Conservation (phyloP, 495 filamentous ascomycete genomes). For the Penicillium chermesinum region DNA sequence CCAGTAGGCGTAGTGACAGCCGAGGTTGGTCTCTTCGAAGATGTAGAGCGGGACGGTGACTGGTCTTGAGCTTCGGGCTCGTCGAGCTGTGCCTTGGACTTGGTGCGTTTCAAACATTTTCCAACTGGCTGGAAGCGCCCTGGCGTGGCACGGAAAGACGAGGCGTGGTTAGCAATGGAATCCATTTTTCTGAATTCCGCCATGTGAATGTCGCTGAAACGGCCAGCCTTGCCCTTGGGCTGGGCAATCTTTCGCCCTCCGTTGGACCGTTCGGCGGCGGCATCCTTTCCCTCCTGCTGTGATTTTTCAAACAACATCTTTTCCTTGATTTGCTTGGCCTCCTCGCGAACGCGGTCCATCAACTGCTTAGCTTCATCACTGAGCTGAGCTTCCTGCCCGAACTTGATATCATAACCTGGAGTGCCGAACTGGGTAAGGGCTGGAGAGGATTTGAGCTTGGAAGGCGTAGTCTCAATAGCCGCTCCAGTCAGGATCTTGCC, state of each 20-base stretch:
- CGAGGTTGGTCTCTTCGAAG: conserved; percentile 28
- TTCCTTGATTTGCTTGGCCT: conserved; percentile 62
- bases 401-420: conserved; percentile 71
- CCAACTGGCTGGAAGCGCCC: conserved; percentile 50
- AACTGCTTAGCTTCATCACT: conserved; percentile 68
- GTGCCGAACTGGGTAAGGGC: conserved; percentile 43
- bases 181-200: conserved; percentile 94
- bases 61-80: conserved; percentile 41
- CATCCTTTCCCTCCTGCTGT: conserved; percentile 34
- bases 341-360: conserved; percentile 69
- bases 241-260: conserved; percentile 66
- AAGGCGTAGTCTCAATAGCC: conserved; percentile 34
- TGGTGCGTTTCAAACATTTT: conserved; percentile 63
- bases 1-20: conserved; percentile 14
- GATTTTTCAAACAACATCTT: conserved; percentile 54
- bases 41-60: conserved; percentile 30
- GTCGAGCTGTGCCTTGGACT: conserved; percentile 69
- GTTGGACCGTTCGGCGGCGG: conserved; percentile 29
- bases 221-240: conserved; percentile 67
- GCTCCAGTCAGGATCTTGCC: conserved; percentile 34
- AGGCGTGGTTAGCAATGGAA: conserved; percentile 81
- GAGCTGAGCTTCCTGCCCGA: conserved; percentile 56
- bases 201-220: conserved; percentile 80
- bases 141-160: conserved; percentile 63
- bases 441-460: conserved; percentile 38